Percentiles rank a stretch among this genome's conserved stretches.
These are phyloP conservation scores for Starmera quercuum DNA, from an alignment of 805 yeast species.

Conservation along the genomic window DNA sequence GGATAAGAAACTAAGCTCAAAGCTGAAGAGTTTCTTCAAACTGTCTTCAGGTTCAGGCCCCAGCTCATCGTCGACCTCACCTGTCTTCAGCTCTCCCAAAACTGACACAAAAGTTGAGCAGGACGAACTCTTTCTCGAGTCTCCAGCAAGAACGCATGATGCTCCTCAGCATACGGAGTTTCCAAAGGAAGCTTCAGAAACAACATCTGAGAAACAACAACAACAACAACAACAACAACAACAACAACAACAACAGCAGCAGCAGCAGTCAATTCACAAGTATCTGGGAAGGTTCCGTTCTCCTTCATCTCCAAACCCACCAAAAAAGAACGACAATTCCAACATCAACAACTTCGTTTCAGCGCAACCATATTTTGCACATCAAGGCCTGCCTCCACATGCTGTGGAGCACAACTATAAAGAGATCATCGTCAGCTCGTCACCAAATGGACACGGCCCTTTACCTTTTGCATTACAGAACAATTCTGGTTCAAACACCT, in stretches of 20 bases:
- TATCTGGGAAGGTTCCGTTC: conserved; percentile 26
- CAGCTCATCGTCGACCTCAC: conserved; percentile 9
- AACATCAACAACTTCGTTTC: conserved; percentile 13
- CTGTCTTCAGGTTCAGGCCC: conserved; percentile 8
- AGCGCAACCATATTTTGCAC: conserved; percentile 44
- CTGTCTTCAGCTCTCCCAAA: conserved; percentile 5
- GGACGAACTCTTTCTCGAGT: conserved; percentile 7
- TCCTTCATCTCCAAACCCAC: conserved; percentile 24
- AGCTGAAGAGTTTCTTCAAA: conserved; percentile 17
- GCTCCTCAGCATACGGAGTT: neutral
- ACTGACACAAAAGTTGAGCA: conserved; percentile 3
- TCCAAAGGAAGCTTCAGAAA: neutral
- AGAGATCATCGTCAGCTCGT: conserved; percentile 5
- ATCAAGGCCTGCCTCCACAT: conserved; percentile 55
- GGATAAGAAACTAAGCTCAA: conserved; percentile 11
- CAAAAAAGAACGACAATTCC: conserved; percentile 2
- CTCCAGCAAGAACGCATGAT: conserved; percentile 5
- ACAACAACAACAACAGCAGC: conserved; percentile 5
- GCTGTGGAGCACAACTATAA: conserved; percentile 15
- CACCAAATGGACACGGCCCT: conserved; percentile 18
- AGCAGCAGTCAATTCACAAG: conserved; percentile 5
- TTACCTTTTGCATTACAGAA: conserved; percentile 22
- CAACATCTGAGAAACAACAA: conserved; percentile 3
- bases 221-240: conserved; percentile 5
- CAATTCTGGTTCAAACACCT: conserved; percentile 14